Evolutionary conservation across 257 asterid genomes (phyloP).

Genomic region (Coffea eugenioides): DNA sequence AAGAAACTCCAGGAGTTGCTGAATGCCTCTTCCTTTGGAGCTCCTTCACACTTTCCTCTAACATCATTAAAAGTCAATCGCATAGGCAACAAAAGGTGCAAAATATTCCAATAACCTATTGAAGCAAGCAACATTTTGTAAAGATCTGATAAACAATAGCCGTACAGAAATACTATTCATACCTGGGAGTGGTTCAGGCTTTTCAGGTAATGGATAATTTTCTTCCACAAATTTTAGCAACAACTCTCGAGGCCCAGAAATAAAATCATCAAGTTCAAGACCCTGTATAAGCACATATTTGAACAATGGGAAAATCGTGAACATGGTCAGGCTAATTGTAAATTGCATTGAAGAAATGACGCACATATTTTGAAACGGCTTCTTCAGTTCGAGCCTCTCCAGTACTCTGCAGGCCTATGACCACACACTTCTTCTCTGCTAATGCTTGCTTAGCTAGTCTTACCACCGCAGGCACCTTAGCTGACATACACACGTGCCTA

Average conservation of each 20-base stretch:
- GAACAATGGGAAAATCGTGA: background rate
- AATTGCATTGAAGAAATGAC: slow-evolving; percentile 26
- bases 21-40: slow-evolving; percentile 90
- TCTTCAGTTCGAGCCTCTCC: slow-evolving; percentile 99
- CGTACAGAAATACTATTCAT: slow-evolving; percentile 23
- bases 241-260: slow-evolving; percentile 98
- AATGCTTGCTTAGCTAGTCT: slow-evolving; percentile 79
- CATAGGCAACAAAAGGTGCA: slow-evolving; percentile 25
- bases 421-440: slow-evolving; percentile 74
- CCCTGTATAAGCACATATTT: slow-evolving; percentile 44
- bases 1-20: slow-evolving; percentile 72
- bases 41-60: slow-evolving; percentile 84
- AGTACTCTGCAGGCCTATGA: slow-evolving; percentile 93
- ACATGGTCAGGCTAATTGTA: background rate
- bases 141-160: background rate
- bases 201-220: slow-evolving; percentile 89
- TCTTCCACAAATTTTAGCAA: slow-evolving; percentile 95
- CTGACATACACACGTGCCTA: slow-evolving; percentile 95
- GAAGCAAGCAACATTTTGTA: background rate
- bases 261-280: slow-evolving; percentile 91
- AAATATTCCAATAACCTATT: slow-evolving; percentile 8
- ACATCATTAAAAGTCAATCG: slow-evolving; percentile 24
- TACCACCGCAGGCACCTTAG: slow-evolving; percentile 95
- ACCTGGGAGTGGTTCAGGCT: slow-evolving; percentile 92
- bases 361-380: slow-evolving; percentile 89